Conservation (phyloP, 805 yeast genomes). For the Nakazawaea peltata region DNA sequence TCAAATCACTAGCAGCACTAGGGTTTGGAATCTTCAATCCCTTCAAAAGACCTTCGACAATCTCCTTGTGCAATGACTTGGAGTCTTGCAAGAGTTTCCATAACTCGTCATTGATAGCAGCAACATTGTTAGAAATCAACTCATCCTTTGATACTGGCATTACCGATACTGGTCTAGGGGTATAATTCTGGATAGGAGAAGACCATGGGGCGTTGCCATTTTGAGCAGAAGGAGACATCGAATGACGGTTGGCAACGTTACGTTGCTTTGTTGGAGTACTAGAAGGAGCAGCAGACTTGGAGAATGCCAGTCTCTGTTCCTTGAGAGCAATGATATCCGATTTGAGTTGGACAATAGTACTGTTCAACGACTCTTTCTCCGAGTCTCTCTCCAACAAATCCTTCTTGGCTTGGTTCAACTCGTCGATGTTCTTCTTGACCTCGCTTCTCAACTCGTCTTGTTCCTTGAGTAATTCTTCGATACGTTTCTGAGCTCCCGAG, state of each 20-base stretch:
- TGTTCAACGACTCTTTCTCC: slow-evolving; percentile 58
- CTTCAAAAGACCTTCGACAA: slow-evolving; percentile 77
- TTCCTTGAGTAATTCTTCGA: slow-evolving; percentile 50
- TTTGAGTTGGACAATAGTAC: slow-evolving; percentile 49
- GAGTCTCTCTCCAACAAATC: slow-evolving; percentile 51
- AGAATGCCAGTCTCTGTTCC: slow-evolving; percentile 15
- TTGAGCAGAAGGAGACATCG: slow-evolving; percentile 14
- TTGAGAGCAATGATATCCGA: slow-evolving; percentile 27
- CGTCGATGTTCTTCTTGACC: slow-evolving; percentile 51
- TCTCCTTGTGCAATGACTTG: slow-evolving; percentile 67
- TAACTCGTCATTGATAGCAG: slow-evolving; percentile 69
- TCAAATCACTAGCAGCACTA: slow-evolving; percentile 64
- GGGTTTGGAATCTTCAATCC: slow-evolving; percentile 82
- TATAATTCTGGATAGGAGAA: slow-evolving; percentile 29
- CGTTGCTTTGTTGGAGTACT: slow-evolving; percentile 11
- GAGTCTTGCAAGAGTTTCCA: slow-evolving; percentile 67
- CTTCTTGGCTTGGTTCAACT: slow-evolving; percentile 51
- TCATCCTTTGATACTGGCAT: slow-evolving; percentile 47
- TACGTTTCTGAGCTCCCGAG: slow-evolving; percentile 47
- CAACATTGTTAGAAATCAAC: slow-evolving; percentile 41
- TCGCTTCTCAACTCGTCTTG: slow-evolving; percentile 60
- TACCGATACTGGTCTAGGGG: slow-evolving; percentile 53
- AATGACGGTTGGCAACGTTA: slow-evolving; percentile 18
- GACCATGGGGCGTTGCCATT: slow-evolving; percentile 20
- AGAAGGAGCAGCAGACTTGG: slow-evolving; percentile 4